Conservation (phyloP, 768 basidiomycete species). For the Podaxis sp. region DNA sequence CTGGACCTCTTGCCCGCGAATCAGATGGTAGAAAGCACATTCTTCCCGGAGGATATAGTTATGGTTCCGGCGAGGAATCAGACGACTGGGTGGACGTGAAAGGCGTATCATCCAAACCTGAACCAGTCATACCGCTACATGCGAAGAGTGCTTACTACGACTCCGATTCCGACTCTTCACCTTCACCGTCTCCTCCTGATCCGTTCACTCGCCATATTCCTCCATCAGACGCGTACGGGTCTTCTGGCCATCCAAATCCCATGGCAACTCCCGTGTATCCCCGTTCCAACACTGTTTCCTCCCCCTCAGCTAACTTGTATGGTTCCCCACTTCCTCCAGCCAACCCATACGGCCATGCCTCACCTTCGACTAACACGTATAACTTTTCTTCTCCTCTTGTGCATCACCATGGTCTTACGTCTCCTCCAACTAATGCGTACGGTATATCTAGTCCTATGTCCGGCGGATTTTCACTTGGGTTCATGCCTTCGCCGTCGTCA, state of each 20-base stretch:
- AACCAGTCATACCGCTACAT: background rate
- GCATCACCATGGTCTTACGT: background rate
- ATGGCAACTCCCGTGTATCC: no score
- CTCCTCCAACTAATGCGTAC: background rate
- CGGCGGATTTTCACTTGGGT: background rate
- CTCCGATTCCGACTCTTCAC: background rate
- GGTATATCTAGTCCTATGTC: background rate
- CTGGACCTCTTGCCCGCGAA: slow-evolving; percentile 38
- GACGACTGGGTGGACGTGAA: slow-evolving; percentile 32
- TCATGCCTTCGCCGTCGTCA: background rate
- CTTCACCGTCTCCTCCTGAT: background rate
- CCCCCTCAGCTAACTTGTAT: background rate
- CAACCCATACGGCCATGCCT: background rate
- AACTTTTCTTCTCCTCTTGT: background rate
- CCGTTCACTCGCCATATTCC: background rate
- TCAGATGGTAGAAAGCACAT: slow-evolving; percentile 21
- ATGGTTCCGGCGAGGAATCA: slow-evolving; percentile 17
- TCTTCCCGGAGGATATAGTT: slow-evolving; percentile 4
- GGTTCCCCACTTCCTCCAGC: background rate
- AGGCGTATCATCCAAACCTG: slow-evolving; percentile 1
- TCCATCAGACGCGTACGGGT: background rate
- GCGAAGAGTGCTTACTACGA: background rate
- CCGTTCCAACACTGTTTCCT: background rate
- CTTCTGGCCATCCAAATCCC: no score
- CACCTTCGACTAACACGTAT: background rate